Conservation (phyloP, 352 stramenopile species). For the Globisporangium sylvaticum region DNA sequence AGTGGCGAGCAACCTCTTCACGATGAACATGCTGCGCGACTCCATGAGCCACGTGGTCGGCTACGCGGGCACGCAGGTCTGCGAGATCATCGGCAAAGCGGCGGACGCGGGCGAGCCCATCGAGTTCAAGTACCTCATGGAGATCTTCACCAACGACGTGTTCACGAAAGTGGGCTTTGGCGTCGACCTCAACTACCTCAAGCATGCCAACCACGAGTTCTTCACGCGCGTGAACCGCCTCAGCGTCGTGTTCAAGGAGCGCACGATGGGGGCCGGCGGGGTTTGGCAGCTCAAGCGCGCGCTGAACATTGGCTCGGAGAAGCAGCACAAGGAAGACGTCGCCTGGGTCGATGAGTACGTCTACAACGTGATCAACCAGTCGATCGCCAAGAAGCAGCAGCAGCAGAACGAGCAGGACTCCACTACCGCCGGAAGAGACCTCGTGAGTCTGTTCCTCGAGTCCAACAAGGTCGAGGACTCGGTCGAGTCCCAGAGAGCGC, state of each 20-base stretch:
- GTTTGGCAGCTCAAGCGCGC: conserved; percentile 32
- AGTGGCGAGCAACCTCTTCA: conserved; percentile 27
- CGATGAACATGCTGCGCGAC: conserved; percentile 27
- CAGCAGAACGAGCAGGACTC: background rate
- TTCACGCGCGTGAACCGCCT: conserved; percentile 39
- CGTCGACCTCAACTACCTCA: conserved; percentile 29
- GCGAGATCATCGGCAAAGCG: background rate
- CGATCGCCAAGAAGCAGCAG: conserved; percentile 5
- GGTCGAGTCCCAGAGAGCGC: background rate
- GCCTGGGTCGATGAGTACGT: conserved; percentile 1
- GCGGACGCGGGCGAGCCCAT: conserved; percentile 11
- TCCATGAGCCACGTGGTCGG: conserved; percentile 20
- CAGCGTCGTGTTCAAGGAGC: conserved; percentile 25
- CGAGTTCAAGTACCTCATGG: conserved; percentile 43
- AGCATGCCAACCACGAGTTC: conserved; percentile 35
- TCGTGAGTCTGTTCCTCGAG: conserved; percentile 11
- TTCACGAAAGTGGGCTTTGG: conserved; percentile 60
- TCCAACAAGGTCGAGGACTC: background rate
- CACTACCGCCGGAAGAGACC: background rate
- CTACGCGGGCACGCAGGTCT: background rate
- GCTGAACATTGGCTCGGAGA: conserved; percentile 33
- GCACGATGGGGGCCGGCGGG: conserved; percentile 29
- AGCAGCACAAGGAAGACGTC: conserved; percentile 21
- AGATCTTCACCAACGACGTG: conserved; percentile 56
- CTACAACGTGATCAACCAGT: conserved; percentile 9